Evolutionary conservation across 495 filamentous ascomycete species (phyloP), one percentile per base, ranked within the genome.

Genomic region (Clavariopsis aquatica): DNA sequence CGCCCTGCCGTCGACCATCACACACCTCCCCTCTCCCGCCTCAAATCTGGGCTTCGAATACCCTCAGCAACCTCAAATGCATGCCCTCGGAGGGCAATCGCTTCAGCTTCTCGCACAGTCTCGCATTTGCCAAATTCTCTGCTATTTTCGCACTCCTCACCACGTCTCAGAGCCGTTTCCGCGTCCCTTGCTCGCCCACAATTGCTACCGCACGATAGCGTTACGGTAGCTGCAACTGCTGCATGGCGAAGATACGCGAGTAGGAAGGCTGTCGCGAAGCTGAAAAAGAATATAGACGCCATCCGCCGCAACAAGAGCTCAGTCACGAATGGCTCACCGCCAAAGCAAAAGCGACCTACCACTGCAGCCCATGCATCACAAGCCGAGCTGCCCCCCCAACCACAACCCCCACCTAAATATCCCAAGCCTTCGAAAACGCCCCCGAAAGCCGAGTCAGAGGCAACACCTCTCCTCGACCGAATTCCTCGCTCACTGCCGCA

Each of bases 401-500:
- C 49, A 2, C 64, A 57, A 19, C 49, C 60, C 26, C 24, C 56
- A 22, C 8, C 55, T 15, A 51, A 66, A 19, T 27, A n/a, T 17
- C 57, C 55, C 45, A 63, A 63, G 34, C 34, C 55, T 23, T 46
- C 67, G 31, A 65, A 70, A 60, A n/a, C 60, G 22, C 29, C 54
- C 9, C 51, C 66, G 7, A 47, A 46, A 10, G 23, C 12, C 20
- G 15, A 56, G 12, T 7, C 27, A 13, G 53, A 19, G 15, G 7
- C 57, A 7, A 66, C 64, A 52, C 80, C 79, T 60, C 73, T 93
- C 0, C 80, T 84, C 29, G 78, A 85, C 60, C 89, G 89, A 63
- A 78, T 92, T 20, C 85, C 85, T 17, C 78, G 82, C 55, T 84
- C 92, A 72, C 84, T 89, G 22, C 83, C 71, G 17, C 70, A 87